Percentiles rank a stretch among this genome's conserved stretches.
These are phyloP conservation scores for Macadamia tetraphylla DNA, from an alignment of 164 flowering plant species.

Conservation along the genomic window DNA sequence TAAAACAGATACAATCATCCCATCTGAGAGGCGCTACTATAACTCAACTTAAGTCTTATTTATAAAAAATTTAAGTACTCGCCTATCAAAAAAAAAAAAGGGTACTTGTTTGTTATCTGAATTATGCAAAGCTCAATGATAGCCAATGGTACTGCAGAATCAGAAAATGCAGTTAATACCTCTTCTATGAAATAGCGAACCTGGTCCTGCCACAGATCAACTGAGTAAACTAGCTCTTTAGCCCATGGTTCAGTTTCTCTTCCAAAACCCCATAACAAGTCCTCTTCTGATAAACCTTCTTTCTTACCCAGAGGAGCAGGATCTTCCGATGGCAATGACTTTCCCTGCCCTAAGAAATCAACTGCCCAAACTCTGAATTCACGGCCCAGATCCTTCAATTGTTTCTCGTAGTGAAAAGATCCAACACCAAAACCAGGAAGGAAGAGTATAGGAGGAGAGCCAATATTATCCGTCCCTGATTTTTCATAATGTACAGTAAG, in stretches of 20 bases:
- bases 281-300: conserved; percentile 28
- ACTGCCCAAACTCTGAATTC: conserved; percentile 85
- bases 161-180: conserved; percentile 30
- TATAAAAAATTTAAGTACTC: too few relatives aligned
- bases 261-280: conserved; percentile 81
- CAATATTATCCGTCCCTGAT: conserved; percentile 65
- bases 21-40: too few relatives aligned
- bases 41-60: too few relatives aligned
- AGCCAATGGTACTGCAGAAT: too few relatives aligned
- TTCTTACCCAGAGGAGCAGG: conserved; percentile 50
- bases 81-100: too few relatives aligned
- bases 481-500: conserved; percentile 72
- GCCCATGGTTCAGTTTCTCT: conserved; percentile 89
- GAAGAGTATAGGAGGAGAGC: conserved; percentile 67
- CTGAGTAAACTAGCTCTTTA: conserved; percentile 65
- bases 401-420: conserved; percentile 92
- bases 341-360: conserved; percentile 94
- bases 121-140: too few relatives aligned
- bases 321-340: conserved; percentile 80
- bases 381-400: conserved; percentile 85
- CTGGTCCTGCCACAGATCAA: conserved; percentile 90
- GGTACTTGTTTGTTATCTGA: too few relatives aligned
- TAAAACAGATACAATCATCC: too few relatives aligned
- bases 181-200: conserved; percentile 68
- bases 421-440: conserved; percentile 99